phyloP scores from a whole-genome alignment of 2,329 filamentous ascomycete species.

The Rhytidhysteron rufulum region DNA sequence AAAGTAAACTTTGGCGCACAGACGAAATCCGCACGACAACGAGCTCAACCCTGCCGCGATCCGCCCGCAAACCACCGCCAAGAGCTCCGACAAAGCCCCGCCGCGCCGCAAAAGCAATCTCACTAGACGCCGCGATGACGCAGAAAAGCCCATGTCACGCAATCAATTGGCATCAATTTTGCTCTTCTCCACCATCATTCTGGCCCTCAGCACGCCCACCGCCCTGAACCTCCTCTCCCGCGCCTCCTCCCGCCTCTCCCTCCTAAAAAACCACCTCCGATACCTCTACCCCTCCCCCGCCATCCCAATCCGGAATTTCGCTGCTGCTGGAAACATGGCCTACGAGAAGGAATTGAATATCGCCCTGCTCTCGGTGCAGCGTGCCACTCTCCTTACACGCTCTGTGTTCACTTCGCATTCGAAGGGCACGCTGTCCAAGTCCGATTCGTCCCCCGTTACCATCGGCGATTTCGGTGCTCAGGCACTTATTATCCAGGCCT shows the following conservation, averaged over 20 bases:
- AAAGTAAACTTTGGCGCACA: too few species aligned
- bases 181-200: conserved; percentile 20
- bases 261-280: conserved; percentile 7
- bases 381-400: conserved; percentile 72
- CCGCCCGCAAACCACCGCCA: too few species aligned
- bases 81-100: too few species aligned
- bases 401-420: conserved; percentile 81
- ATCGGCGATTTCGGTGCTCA: conserved; percentile 98
- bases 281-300: conserved; percentile 10
- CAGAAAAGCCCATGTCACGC: too few species aligned
- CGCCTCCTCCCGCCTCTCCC: conserved; percentile 16
- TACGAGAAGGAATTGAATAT: conserved; percentile 78
- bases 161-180: too few species aligned
- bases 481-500: conserved; percentile 87
- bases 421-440: conserved; percentile 91
- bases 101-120: too few species aligned
- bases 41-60: too few species aligned
- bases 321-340: conserved; percentile 30
- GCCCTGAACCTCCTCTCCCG: conserved; percentile 25
- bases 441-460: conserved; percentile 93
- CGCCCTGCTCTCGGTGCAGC: conserved; percentile 84
- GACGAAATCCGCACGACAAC: too few species aligned
- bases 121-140: too few species aligned
- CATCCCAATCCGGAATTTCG: conserved; percentile 6
- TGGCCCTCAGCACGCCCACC: conserved; percentile 25